phyloP scores from a whole-genome alignment of 1,284 basidiomycete species.

The Cronartium quercuum region DNA sequence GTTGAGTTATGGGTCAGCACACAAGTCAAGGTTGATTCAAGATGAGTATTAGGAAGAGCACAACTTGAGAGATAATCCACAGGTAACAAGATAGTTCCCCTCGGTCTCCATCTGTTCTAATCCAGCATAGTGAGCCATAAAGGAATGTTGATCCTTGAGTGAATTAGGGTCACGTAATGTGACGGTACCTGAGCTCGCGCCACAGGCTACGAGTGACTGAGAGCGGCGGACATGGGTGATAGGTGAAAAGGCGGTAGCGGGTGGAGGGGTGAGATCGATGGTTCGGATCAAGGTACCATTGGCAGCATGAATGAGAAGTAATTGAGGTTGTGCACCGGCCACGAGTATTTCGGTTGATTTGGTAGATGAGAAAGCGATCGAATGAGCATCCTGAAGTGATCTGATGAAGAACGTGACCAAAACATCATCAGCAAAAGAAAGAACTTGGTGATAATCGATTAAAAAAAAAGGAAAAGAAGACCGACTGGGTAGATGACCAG shows the following conservation, averaged over 20 bases:
- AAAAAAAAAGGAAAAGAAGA: not conserved
- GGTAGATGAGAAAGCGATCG: conserved; percentile 11
- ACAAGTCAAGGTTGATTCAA: not conserved
- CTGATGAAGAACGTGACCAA: not conserved
- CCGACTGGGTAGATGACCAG: conserved; percentile 47
- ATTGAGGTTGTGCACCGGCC: conserved; percentile 36
- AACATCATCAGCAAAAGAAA: not conserved
- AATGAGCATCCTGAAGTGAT: conserved; percentile 15
- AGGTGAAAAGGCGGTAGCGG: not conserved
- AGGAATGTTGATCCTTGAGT: conserved; percentile 39
- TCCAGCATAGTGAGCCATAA: conserved; percentile 41
- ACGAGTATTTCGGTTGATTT: conserved; percentile 36
- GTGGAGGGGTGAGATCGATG: conserved; percentile 11
- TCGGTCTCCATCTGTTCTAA: conserved; percentile 38
- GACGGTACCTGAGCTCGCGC: conserved; percentile 35
- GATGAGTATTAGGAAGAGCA: not conserved
- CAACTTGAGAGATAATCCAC: conserved; percentile 39
- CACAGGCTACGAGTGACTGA: conserved; percentile 37
- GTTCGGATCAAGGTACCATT: conserved; percentile 32
- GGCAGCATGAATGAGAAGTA: conserved; percentile 36
- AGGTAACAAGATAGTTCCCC: conserved; percentile 39
- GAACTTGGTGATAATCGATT: not conserved
- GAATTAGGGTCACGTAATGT: conserved; percentile 30
- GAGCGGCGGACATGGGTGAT: conserved; percentile 33
- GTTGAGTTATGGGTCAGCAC: not conserved